Evolutionary conservation across 129 eudicot species (phyloP).

Genomic region (Erigeron canadensis): DNA sequence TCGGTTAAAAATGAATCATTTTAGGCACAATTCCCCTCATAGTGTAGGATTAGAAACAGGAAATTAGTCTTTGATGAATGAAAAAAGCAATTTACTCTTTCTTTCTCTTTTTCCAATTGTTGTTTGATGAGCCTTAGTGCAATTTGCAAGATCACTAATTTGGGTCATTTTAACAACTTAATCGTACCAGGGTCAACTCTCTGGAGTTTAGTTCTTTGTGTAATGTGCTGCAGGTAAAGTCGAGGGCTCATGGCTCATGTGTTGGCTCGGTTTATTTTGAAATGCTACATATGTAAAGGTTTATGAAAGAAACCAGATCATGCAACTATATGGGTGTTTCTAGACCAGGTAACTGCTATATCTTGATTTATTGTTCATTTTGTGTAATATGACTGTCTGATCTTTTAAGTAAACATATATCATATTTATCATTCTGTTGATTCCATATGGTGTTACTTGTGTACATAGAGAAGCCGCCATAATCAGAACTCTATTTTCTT

Average conservation of each 20-base stretch:
- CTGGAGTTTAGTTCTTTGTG: background rate
- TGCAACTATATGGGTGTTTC: background rate
- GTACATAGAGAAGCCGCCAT: background rate
- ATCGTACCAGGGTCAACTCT: too few species aligned
- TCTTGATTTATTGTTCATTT: background rate
- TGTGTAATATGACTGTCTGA: background rate
- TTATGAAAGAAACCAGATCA: background rate
- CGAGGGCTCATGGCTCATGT: background rate
- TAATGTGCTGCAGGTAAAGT: background rate
- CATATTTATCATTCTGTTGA: too few species aligned
- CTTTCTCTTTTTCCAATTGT: background rate
- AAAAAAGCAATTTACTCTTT: slow-evolving; percentile 33
- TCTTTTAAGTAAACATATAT: background rate
- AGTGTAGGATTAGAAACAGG: slow-evolving; percentile 44
- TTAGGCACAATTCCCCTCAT: slow-evolving; percentile 39
- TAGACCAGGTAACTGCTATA: background rate
- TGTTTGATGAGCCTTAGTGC: background rate
- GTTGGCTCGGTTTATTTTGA: background rate
- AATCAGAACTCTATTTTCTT: background rate
- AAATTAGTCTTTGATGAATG: slow-evolving; percentile 39
- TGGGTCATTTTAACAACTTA: background rate
- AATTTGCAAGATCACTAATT: background rate
- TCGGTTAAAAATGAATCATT: slow-evolving; percentile 22
- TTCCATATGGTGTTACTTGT: too few species aligned
- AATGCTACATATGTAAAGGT: background rate